Conservation (phyloP, 805 yeast species). For the Cyberlindnera maritima region DNA sequence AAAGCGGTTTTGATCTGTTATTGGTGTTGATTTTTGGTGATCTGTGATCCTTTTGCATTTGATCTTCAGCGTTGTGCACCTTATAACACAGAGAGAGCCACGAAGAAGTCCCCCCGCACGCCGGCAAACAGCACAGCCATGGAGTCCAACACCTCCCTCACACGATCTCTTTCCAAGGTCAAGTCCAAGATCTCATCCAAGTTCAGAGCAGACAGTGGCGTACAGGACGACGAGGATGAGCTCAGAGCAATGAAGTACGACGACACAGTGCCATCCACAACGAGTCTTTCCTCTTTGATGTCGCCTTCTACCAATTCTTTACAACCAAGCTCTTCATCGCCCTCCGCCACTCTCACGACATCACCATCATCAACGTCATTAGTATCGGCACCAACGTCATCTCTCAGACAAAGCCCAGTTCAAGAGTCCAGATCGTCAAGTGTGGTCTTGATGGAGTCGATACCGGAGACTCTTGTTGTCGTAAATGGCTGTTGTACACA, state of each 20-base stretch:
- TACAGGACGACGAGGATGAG: constrained; percentile 14
- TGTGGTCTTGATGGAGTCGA: constrained; percentile 9
- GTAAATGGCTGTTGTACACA: too few species aligned
- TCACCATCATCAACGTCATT: neutral
- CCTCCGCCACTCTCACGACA: neutral
- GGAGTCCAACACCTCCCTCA: constrained; percentile 13
- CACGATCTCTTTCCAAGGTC: constrained; percentile 25
- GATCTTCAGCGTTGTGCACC: too few species aligned
- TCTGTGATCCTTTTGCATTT: too few species aligned
- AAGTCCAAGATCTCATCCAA: constrained; percentile 22
- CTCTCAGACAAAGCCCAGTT: constrained; percentile 2
- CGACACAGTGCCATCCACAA: constrained; percentile 8
- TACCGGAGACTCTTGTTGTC: constrained; percentile 2
- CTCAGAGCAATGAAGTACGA: constrained; percentile 26
- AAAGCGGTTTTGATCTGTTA: too few species aligned
- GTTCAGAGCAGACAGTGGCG: constrained; percentile 10
- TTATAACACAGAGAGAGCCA: too few species aligned
- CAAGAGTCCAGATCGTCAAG: constrained; percentile 9
- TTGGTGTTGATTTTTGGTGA: too few species aligned
- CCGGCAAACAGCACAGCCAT: neutral
- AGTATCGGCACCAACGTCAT: neutral
- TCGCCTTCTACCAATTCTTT: neutral
- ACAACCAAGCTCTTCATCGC: neutral
- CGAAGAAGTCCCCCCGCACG: too few species aligned
- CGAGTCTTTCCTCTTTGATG: neutral